Evolutionary conservation across 2,329 filamentous ascomycete species (phyloP).

Genomic region (Aspergillaceae sp.): DNA sequence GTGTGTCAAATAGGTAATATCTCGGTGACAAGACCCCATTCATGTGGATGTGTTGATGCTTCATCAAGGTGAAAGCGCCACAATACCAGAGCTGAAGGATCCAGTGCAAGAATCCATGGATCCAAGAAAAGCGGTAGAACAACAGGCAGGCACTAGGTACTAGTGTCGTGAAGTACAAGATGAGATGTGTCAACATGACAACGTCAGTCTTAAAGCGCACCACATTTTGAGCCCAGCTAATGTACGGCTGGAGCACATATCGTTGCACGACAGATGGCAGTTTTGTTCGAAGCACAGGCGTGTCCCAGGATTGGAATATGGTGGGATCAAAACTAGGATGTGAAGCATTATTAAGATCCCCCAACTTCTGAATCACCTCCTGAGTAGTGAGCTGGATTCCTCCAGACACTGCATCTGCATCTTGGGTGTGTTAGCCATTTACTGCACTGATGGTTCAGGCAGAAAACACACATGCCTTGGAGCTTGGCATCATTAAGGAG

Average conservation of each 20-base stretch:
- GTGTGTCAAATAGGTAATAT: conserved; percentile 49
- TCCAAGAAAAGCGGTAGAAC: conserved; percentile 57
- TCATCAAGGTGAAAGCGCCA: conserved; percentile 69
- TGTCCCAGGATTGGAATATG: conserved; percentile 46
- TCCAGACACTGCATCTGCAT: background rate
- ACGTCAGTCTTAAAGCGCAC: conserved; percentile 64
- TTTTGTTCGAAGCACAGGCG: conserved; percentile 33
- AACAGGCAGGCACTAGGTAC: conserved; percentile 60
- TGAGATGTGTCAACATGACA: conserved; percentile 66
- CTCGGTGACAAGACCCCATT: conserved; percentile 55
- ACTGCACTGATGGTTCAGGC: conserved; percentile 2
- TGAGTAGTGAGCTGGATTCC: conserved; percentile 8
- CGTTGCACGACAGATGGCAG: conserved; percentile 35
- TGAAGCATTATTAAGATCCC: conserved; percentile 43
- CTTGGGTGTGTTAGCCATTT: conserved; percentile 1
- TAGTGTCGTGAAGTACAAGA: conserved; percentile 62
- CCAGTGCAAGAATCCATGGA: conserved; percentile 59
- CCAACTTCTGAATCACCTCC: conserved; percentile 36
- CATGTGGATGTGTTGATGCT: conserved; percentile 78
- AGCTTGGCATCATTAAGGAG: conserved; percentile 25
- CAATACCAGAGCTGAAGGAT: conserved; percentile 60
- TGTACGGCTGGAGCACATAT: conserved; percentile 52
- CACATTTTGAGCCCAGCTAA: conserved; percentile 45
- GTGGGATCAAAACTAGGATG: conserved; percentile 47
- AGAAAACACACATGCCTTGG: conserved; percentile 5